phyloP scores from a whole-genome alignment of 441 rosid species.

The Flueggea neowawraea region DNA sequence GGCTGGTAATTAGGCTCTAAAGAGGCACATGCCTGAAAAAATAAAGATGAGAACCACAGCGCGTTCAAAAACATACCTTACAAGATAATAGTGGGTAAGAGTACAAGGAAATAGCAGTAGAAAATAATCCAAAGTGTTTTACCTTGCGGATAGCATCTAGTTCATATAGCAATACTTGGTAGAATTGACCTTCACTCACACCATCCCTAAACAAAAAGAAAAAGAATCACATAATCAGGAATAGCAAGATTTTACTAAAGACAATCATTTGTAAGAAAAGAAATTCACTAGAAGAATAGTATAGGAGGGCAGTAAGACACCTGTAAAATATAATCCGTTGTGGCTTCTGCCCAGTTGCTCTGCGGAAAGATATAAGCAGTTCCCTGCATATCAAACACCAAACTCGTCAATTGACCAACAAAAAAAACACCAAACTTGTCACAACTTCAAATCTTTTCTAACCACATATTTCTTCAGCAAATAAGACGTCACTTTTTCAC shows the following conservation, averaged over 20 bases:
- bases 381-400: slow-evolving; percentile 46
- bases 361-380: slow-evolving; percentile 78
- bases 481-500: background rate
- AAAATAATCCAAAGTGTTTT: background rate
- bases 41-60: background rate
- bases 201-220: slow-evolving; percentile 63
- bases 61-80: background rate
- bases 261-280: too few relatives aligned
- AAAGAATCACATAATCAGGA: slow-evolving; percentile 2
- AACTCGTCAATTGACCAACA: too few relatives aligned
- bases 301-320: slow-evolving; percentile 14
- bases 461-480: background rate
- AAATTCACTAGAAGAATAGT: background rate
- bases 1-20: slow-evolving; percentile 96
- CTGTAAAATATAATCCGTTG: slow-evolving; percentile 90
- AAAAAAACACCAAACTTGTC: too few relatives aligned
- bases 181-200: slow-evolving; percentile 93
- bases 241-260: background rate
- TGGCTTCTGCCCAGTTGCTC: slow-evolving; percentile 94
- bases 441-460: too few relatives aligned
- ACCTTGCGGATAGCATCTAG: slow-evolving; percentile 97
- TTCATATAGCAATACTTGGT: slow-evolving; percentile 83
- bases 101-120: background rate
- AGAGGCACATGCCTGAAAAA: slow-evolving; percentile 77
- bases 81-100: background rate